Conservation (phyloP, 768 basidiomycete species). For the Kwoniella botswanensis region DNA sequence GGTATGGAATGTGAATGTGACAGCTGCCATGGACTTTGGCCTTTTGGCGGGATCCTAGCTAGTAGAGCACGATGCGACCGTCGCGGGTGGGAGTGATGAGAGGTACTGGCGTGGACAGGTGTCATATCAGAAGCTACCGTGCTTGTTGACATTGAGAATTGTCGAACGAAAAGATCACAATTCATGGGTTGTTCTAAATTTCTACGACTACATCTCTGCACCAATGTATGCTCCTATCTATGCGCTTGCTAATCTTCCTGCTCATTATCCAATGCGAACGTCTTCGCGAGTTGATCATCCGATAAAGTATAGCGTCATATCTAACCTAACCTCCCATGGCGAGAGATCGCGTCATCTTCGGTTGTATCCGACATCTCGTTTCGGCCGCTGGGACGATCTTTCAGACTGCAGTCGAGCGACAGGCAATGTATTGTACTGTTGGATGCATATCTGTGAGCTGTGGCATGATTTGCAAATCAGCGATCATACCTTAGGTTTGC, state of each 20-base stretch:
- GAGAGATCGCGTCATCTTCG: slow-evolving; percentile 28
- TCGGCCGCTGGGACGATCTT: slow-evolving; percentile 10
- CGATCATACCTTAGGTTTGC: too few relatives aligned
- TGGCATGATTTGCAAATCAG: too few relatives aligned
- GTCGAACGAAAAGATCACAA: too few relatives aligned
- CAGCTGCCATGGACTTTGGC: slow-evolving; percentile 32
- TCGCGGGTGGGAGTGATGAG: not conserved
- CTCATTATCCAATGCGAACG: too few relatives aligned
- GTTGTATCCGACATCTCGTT: slow-evolving; percentile 12
- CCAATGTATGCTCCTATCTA: too few relatives aligned
- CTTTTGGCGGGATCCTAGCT: slow-evolving; percentile 26
- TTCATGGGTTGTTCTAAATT: too few relatives aligned
- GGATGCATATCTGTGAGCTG: not conserved
- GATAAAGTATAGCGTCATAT: not conserved
- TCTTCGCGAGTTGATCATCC: too few relatives aligned
- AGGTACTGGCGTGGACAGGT: not conserved
- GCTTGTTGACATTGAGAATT: too few relatives aligned
- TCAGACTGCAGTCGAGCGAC: too few relatives aligned
- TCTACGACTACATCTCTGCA: too few relatives aligned
- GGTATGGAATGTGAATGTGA: slow-evolving; percentile 32
- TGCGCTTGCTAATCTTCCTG: not conserved
- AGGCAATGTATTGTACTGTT: too few relatives aligned
- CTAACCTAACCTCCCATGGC: not conserved
- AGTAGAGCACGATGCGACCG: slow-evolving; percentile 34
- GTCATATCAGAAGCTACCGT: not conserved